Percentiles rank a stretch among this genome's conserved stretches.
phyloP scores from a whole-genome alignment of 1,284 basidiomycete species.

The Peniophora sp. region DNA sequence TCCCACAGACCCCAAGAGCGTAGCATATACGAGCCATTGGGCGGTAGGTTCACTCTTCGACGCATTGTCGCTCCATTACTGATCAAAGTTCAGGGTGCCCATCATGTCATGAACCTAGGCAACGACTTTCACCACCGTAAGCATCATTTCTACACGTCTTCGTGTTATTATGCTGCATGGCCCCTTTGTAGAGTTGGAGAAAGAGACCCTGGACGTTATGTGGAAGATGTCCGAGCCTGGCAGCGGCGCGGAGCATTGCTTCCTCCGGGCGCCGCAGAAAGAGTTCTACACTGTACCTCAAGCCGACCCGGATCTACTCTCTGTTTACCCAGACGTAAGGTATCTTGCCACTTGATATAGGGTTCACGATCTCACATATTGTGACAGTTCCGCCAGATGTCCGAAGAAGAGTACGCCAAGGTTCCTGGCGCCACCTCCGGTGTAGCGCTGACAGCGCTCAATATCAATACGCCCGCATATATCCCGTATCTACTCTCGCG shows the following conservation, averaged over 20 bases:
- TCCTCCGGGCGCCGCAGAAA: slow-evolving; percentile 51
- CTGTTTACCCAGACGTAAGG: slow-evolving; percentile 57
- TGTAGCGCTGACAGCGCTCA: slow-evolving; percentile 54
- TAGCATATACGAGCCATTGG: slow-evolving; percentile 71
- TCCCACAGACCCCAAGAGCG: slow-evolving; percentile 58
- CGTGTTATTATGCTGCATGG: no score
- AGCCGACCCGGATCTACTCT: slow-evolving; percentile 29
- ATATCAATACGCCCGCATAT: slow-evolving; percentile 63
- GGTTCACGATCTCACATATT: background rate
- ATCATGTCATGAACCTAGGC: slow-evolving; percentile 54
- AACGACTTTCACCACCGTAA: slow-evolving; percentile 43
- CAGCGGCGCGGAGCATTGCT: slow-evolving; percentile 42
- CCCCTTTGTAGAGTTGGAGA: slow-evolving; percentile 50
- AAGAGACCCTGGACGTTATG: slow-evolving; percentile 64
- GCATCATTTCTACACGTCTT: slow-evolving; percentile 18
- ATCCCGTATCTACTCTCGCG: slow-evolving; percentile 58
- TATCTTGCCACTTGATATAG: background rate
- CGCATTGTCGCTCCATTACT: slow-evolving; percentile 5
- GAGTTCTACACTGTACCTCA: slow-evolving; percentile 42
- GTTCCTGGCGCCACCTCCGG: slow-evolving; percentile 36
- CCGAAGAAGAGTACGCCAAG: slow-evolving; percentile 29
- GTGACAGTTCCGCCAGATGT: slow-evolving; percentile 41
- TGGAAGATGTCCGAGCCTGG: slow-evolving; percentile 60
- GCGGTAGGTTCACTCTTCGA: slow-evolving; percentile 40
- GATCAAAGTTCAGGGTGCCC: slow-evolving; percentile 41